phyloP scores from a whole-genome alignment of 108 stramenopile species.

The Epithemia pelagica region DNA sequence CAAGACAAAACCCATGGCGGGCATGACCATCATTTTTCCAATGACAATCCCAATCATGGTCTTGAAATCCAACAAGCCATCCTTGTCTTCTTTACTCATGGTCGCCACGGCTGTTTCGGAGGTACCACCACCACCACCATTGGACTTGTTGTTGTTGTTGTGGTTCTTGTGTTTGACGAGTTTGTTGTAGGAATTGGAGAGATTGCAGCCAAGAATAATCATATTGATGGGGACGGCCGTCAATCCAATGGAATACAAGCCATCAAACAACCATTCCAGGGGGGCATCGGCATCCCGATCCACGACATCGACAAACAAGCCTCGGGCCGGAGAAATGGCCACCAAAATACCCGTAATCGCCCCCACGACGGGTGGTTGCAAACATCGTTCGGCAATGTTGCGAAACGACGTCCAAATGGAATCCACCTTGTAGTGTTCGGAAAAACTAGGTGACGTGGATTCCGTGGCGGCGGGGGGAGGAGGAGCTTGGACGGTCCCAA shows the following conservation, averaged over 20 bases:
- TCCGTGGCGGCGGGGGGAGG: not conserved
- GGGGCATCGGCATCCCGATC: constrained; percentile 53
- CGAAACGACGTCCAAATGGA: constrained; percentile 15
- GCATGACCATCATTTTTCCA: constrained; percentile 83
- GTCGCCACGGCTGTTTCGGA: not conserved
- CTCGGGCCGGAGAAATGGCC: constrained; percentile 59
- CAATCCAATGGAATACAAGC: constrained; percentile 64
- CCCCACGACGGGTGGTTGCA: constrained; percentile 81
- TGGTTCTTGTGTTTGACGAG: constrained; percentile 3
- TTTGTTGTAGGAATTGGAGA: constrained; percentile 43
- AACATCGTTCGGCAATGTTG: constrained; percentile 19
- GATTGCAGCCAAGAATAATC: constrained; percentile 80
- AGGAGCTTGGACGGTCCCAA: no score
- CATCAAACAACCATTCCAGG: constrained; percentile 84
- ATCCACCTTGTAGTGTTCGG: constrained; percentile 1
- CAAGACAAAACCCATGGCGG: constrained; percentile 55
- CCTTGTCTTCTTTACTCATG: constrained; percentile 9
- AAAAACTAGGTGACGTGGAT: not conserved
- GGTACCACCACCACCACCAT: not conserved
- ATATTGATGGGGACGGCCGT: constrained; percentile 87
- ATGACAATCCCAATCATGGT: constrained; percentile 58
- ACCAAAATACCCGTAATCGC: constrained; percentile 62
- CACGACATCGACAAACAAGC: constrained; percentile 68
- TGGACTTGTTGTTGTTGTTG: not conserved
- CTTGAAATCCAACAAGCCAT: constrained; percentile 26